Base-by-base conservation (phyloP, 2,329 filamentous ascomycete genomes). In the Huntiella abstrusa region DNA sequence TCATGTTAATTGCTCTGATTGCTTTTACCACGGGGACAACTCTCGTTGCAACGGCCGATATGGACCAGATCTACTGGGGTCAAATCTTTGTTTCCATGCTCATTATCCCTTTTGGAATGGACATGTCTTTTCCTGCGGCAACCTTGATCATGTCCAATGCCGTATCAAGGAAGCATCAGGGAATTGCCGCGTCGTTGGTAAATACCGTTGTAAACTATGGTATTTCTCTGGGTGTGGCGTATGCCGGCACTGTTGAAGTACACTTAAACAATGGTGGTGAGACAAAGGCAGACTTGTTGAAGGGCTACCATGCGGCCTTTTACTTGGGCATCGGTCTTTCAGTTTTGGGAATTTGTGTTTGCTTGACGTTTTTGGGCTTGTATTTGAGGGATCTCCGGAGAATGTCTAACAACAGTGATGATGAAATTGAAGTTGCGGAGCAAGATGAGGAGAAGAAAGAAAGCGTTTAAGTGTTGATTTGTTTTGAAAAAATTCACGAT, bases 201-300 rank as follows among this genome's bases (percentile, higher is more conserved):
- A 75, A 69, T 48, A 80, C 76, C 0, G 64, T 78, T 8, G 71
- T 82, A 51, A 81, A 83, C 57, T 83, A 82, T 55, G 70, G 69
- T 49, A 80, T 83, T 33, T 74, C 73, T 1, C 58, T 82, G 2
- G 75, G 73, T 0, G 63, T 83, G 0, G 79, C 77, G 0, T 68
- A 83, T 40, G 77, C 77, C 0, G 77, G 75, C 0, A 80, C 75
- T 0, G 68, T 80, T 2, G 75, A 81, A 54, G 58, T 60, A 0
- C 36, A 45, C 8, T 47, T 41, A 10, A 59, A 63, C 4, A 55
- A 64, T 0, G 54, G 55, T 37, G 35, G 53, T 12, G 47, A 51
- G 5, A 52, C 54, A 1, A 46, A 54, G 33, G 53, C 62, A 37
- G 32, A 17, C 33, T 46, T 56, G 32, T 49, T 64, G 8, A 52